A percentile compares a stretch with the other conserved stretches of the same genome.
These are phyloP conservation scores for Hyaloscypha variabilis DNA, from an alignment of 495 filamentous ascomycete species.

Conservation along the genomic window DNA sequence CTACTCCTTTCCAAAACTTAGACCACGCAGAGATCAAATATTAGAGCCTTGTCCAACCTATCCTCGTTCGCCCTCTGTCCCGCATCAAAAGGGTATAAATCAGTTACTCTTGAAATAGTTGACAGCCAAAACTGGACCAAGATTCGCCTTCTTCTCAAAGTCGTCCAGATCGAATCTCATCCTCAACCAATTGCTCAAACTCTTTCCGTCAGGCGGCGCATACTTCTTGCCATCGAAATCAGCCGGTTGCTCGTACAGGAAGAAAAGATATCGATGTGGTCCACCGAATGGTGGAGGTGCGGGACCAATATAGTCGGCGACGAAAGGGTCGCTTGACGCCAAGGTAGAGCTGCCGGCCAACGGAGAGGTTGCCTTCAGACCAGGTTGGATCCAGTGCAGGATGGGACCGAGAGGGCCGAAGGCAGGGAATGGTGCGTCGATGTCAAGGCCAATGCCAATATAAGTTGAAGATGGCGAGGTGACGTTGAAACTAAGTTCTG, in stretches of 20 bases:
- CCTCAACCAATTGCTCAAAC: not conserved
- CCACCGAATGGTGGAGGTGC: conserved; percentile 51
- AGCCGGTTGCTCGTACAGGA: conserved; percentile 59
- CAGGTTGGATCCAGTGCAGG: conserved; percentile 49
- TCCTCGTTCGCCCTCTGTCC: too few species aligned
- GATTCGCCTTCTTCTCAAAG: too few species aligned
- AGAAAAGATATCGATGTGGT: conserved; percentile 59
- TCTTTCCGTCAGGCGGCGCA: not conserved
- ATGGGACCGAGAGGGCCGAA: conserved; percentile 52
- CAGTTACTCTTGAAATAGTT: too few species aligned
- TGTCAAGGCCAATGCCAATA: conserved; percentile 50
- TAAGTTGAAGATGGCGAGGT: conserved; percentile 34
- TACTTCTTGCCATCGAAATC: conserved; percentile 43
- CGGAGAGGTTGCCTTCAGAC: conserved; percentile 34
- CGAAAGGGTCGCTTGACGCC: not conserved
- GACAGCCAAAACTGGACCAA: too few species aligned
- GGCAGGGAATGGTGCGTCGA: conserved; percentile 56
- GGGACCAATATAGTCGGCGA: conserved; percentile 47
- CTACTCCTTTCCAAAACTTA: too few species aligned
- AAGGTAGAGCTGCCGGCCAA: conserved; percentile 18
- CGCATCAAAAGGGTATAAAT: too few species aligned
- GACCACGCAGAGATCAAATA: too few species aligned
- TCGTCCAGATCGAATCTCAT: not conserved
- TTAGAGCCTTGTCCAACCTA: too few species aligned
- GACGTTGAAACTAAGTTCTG: conserved; percentile 6